A percentile compares a stretch with the other conserved stretches of the same genome.
Conservation (phyloP, 441 rosid species). For the Bocquillonia castaneifolia region DNA sequence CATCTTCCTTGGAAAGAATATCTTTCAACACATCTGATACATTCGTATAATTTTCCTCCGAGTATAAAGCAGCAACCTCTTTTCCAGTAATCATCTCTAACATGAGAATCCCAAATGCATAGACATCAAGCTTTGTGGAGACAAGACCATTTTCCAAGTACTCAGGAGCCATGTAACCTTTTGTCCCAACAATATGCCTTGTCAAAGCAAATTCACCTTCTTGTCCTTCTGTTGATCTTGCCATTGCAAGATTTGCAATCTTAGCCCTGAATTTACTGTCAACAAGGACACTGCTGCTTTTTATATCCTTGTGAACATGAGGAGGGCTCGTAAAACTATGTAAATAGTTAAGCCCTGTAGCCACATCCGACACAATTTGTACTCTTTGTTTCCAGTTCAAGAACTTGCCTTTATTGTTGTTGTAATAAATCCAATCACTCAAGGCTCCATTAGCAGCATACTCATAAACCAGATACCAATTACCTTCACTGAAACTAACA, state of each 20-base stretch:
- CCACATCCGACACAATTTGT: slow-evolving; percentile 48
- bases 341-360: slow-evolving; percentile 58
- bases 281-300: slow-evolving; percentile 51
- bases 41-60: slow-evolving; percentile 36
- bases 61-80: slow-evolving; percentile 37
- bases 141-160: slow-evolving; percentile 72
- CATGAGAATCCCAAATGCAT: slow-evolving; percentile 68
- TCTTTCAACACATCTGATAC: slow-evolving; percentile 25
- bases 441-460: slow-evolving; percentile 58
- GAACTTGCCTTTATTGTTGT: slow-evolving; percentile 25
- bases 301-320: slow-evolving; percentile 58
- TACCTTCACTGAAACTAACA: slow-evolving; percentile 50
- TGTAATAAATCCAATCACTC: slow-evolving; percentile 53
- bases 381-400: slow-evolving; percentile 56
- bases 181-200: slow-evolving; percentile 69
- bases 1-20: slow-evolving; percentile 35
- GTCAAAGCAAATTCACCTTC: slow-evolving; percentile 58
- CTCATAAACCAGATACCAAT: slow-evolving; percentile 73
- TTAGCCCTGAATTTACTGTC: slow-evolving; percentile 63
- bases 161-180: slow-evolving; percentile 79
- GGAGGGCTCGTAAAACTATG: slow-evolving; percentile 68
- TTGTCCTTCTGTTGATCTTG: slow-evolving; percentile 42
- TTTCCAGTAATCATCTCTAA: slow-evolving; percentile 60
- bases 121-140: slow-evolving; percentile 67
- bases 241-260: slow-evolving; percentile 58